phyloP scores from a whole-genome alignment of 345 rosid genomes.

The Eucalyptus caleyi region DNA sequence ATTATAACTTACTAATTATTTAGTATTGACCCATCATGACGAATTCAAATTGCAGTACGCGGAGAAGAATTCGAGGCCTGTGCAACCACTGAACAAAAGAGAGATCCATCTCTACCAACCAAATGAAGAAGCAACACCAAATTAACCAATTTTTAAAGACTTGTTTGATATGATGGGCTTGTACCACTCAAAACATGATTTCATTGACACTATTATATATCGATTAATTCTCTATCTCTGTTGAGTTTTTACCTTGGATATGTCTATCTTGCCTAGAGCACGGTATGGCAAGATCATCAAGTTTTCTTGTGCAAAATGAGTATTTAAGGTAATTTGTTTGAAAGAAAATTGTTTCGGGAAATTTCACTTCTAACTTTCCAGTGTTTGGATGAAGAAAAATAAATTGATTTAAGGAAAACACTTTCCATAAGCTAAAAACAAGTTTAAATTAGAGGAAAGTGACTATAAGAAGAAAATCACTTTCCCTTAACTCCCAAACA shows the following conservation, averaged over 20 bases:
- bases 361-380: too few species aligned
- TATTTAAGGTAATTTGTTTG: background rate
- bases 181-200: background rate
- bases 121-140: background rate
- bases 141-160: background rate
- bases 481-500: too few species aligned
- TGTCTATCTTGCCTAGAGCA: background rate
- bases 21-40: background rate
- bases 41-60: conserved; percentile 22
- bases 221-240: background rate
- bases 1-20: background rate
- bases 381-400: background rate
- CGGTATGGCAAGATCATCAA: background rate
- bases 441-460: background rate
- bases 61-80: conserved; percentile 38
- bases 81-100: conserved; percentile 25
- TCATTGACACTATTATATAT: background rate
- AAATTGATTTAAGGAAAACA: background rate
- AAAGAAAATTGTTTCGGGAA: background rate
- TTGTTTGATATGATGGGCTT: background rate
- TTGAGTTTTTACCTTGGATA: background rate
- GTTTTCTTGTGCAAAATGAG: background rate
- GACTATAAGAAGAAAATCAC: background rate
- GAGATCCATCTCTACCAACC: background rate
- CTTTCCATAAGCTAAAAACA: background rate